Evolutionary conservation across 2,329 filamentous ascomycete genomes (phyloP).

Genomic region (Chaetomium globosum): DNA sequence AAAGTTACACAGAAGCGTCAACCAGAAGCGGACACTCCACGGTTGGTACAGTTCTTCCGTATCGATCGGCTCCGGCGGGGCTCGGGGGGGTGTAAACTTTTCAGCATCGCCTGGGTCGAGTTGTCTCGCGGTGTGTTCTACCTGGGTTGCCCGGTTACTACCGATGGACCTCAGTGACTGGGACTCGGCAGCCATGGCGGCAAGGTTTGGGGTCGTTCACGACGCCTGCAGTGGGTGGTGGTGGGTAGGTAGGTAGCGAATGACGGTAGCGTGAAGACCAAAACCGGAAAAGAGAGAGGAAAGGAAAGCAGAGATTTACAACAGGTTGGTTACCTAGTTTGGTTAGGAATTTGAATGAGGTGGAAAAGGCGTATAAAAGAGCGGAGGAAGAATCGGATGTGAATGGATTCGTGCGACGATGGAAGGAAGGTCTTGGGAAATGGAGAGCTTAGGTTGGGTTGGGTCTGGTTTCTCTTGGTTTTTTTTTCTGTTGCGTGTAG

Average conservation of each 20-base stretch:
- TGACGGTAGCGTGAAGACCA: not conserved
- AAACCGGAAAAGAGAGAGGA: not conserved
- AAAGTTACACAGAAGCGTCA: slow-evolving; percentile 57
- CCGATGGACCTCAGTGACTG: slow-evolving; percentile 30
- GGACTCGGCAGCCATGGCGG: slow-evolving; percentile 33
- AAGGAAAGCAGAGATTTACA: not conserved
- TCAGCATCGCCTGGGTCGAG: slow-evolving; percentile 36
- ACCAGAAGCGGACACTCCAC: slow-evolving; percentile 58
- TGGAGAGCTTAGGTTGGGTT: not conserved
- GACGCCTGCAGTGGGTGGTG: slow-evolving; percentile 13
- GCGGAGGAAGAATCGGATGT: not conserved
- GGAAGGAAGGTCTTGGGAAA: not conserved
- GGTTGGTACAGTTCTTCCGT: slow-evolving; percentile 52
- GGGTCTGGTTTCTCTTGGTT: not conserved
- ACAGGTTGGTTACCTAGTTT: too few relatives aligned
- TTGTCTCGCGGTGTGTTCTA: slow-evolving; percentile 24
- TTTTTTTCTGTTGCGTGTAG: not conserved
- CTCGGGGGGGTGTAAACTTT: slow-evolving; percentile 31
- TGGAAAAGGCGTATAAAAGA: not conserved
- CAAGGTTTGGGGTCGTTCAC: slow-evolving; percentile 19
- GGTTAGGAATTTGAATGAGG: not conserved
- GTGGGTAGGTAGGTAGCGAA: not conserved
- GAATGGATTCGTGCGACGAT: not conserved
- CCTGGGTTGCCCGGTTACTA: slow-evolving; percentile 30
- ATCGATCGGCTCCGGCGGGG: slow-evolving; percentile 37